Percentiles rank a stretch among this genome's conserved stretches.
These are phyloP conservation scores for Staphylotrichum longicolle DNA, from an alignment of 495 filamentous ascomycete genomes.

Conservation along the genomic window DNA sequence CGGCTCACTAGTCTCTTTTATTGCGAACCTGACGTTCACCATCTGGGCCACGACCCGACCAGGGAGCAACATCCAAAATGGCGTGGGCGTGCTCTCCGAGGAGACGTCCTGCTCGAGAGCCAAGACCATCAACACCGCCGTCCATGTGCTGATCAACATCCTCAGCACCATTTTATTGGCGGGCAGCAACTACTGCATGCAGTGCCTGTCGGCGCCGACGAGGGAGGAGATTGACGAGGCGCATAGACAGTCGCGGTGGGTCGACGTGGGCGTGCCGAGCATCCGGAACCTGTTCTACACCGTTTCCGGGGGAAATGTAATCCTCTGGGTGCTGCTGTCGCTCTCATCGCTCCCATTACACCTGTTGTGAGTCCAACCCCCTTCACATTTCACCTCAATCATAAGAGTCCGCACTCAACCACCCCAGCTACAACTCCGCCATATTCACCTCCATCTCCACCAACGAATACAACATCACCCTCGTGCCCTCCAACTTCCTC, in stretches of 20 bases:
- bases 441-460: background rate
- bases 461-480: slow-evolving; percentile 1
- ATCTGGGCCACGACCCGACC: background rate
- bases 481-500: background rate
- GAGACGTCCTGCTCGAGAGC: background rate
- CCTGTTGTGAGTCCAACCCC: background rate
- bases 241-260: background rate
- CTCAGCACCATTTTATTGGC: background rate
- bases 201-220: slow-evolving; percentile 1
- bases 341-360: background rate
- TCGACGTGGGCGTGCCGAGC: background rate
- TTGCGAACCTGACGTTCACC: slow-evolving; percentile 1
- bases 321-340: background rate
- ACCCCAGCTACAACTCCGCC: slow-evolving; percentile 1
- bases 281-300: background rate
- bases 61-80: background rate
- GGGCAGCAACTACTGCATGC: slow-evolving; percentile 7
- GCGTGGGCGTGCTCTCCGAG: background rate
- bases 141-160: slow-evolving; percentile 4
- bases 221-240: background rate
- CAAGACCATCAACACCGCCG: slow-evolving; percentile 1
- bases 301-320: background rate
- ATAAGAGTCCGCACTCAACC: too few relatives aligned
- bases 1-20: background rate
- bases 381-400: too few relatives aligned